Conservation (phyloP, 2,329 filamentous ascomycete genomes). For the Alternaria panax region DNA sequence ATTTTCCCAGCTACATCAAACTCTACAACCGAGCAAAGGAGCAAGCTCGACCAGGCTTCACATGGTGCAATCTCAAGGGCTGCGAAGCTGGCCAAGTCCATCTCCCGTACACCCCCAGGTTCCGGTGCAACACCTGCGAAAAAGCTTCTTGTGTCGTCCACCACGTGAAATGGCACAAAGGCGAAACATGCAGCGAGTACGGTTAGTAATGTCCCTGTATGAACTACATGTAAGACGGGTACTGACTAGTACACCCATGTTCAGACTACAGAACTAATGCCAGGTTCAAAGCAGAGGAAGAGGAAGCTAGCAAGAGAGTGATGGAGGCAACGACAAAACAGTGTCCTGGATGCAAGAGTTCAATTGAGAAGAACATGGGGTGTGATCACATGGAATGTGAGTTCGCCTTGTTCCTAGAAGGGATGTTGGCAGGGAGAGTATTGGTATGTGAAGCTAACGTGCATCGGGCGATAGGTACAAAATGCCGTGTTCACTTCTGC, state of each 20-base stretch:
- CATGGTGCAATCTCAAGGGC: slow-evolving; percentile 60
- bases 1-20: slow-evolving; percentile 47
- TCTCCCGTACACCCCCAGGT: slow-evolving; percentile 51
- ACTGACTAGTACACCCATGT: too few relatives aligned
- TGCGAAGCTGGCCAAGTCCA: slow-evolving; percentile 65
- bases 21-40: slow-evolving; percentile 56
- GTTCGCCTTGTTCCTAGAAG: neutral
- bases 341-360: slow-evolving; percentile 51
- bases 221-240: too few relatives aligned
- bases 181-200: slow-evolving; percentile 52
- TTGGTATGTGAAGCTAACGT: neutral
- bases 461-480: slow-evolving; percentile 31
- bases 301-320: slow-evolving; percentile 39
- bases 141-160: slow-evolving; percentile 49
- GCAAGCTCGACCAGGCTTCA: slow-evolving; percentile 56
- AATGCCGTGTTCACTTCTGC: slow-evolving; percentile 52
- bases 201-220: too few relatives aligned
- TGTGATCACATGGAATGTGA: slow-evolving; percentile 54
- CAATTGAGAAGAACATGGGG: slow-evolving; percentile 51
- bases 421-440: too few relatives aligned
- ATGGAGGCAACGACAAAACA: slow-evolving; percentile 45
- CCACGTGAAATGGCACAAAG: slow-evolving; percentile 47
- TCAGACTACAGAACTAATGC: slow-evolving; percentile 40
- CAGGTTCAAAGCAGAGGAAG: slow-evolving; percentile 37
- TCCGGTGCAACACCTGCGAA: slow-evolving; percentile 48